Conservation (phyloP, 2,329 filamentous ascomycete species). For the Colletotrichum aenigma region DNA sequence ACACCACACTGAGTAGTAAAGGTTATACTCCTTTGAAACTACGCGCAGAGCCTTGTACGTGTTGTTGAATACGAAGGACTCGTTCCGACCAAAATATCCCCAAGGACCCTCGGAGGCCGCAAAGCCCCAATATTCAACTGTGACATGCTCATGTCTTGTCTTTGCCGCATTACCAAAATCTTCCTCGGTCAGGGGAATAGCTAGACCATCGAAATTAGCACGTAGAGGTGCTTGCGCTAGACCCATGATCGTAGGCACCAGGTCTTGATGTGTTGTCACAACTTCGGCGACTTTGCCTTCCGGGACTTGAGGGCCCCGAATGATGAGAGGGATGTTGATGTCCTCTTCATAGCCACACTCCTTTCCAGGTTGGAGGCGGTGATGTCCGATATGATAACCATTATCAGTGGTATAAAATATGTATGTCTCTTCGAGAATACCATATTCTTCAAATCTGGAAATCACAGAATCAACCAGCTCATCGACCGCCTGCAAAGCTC, state of each 20-base stretch:
- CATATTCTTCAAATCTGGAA: slow-evolving; percentile 30
- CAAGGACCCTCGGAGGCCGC: slow-evolving; percentile 29
- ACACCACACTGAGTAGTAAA: slow-evolving; percentile 63
- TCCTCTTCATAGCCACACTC: slow-evolving; percentile 54
- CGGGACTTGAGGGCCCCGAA: slow-evolving; percentile 51
- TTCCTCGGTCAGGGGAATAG: slow-evolving; percentile 40
- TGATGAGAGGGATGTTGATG: slow-evolving; percentile 52
- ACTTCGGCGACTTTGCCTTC: slow-evolving; percentile 35
- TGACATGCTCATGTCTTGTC: slow-evolving; percentile 51
- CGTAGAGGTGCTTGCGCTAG: slow-evolving; percentile 34
- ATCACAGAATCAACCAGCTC: slow-evolving; percentile 45
- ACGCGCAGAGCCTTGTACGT: slow-evolving; percentile 59
- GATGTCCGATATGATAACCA: slow-evolving; percentile 57
- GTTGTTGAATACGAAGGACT: slow-evolving; percentile 37
- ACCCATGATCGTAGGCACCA: slow-evolving; percentile 57
- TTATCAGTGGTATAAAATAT: slow-evolving; percentile 58
- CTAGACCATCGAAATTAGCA: slow-evolving; percentile 54
- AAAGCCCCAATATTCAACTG: slow-evolving; percentile 56
- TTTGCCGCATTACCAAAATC: slow-evolving; percentile 21
- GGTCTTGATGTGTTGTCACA: slow-evolving; percentile 55
- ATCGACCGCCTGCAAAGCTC: slow-evolving; percentile 35
- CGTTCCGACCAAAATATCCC: slow-evolving; percentile 21
- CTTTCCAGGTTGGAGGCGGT: slow-evolving; percentile 55
- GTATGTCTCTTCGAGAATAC: slow-evolving; percentile 46
- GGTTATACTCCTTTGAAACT: slow-evolving; percentile 47